Base-by-base conservation (phyloP, 2,329 filamentous ascomycete species). In the Tolypocladium amazonense region DNA sequence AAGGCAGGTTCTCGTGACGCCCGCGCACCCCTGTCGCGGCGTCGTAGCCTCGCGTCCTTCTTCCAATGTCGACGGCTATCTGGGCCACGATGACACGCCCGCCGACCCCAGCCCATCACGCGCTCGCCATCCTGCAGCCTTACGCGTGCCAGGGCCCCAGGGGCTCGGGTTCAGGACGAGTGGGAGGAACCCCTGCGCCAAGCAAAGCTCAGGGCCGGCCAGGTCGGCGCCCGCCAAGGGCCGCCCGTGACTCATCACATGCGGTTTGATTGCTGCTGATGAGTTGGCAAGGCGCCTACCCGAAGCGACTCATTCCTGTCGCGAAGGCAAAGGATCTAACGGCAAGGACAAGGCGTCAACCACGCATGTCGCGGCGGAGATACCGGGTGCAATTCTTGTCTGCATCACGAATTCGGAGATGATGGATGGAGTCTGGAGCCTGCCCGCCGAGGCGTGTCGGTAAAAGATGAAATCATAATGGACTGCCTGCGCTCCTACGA, bases 401-500 rank as follows among this genome's bases (percentile, higher is more conserved):
- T 53, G 50, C 50, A n/a, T 35, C 18, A 33, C 50, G 30, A 53
- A 59, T 38, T 57, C 57, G 59, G 61, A 61, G 57, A 59, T 59
- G 59, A 58, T 41, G 56, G 39, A 56, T 52, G 39, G 53, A 45
- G 45, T 20, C 45, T 52, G 47, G 47, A 52, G 52, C 54, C 56
- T 27, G 30, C 11, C 23, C n/a, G n/a, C n/a, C n/a, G n/a, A n/a
- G n/a, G n/a, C n/a, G n/a, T n/a, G n/a, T n/a, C n/a, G n/a, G n/a
- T 8, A 14, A 37, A 20, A n/a, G 54, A 60, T 62, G 58, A 56
- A 60, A 58, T 63, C 61, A 60, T 58, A 58, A 58, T 56, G 61
- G 56, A 61, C 59, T 57, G 37, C 43, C 18, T 38, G 35, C 14
- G 15, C 35, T 37, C 35, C 35, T 35, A n/a, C n/a, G n/a, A n/a